Percentiles rank a stretch among this genome's conserved stretches.
These are phyloP conservation scores for Backusella parvicylindrica DNA, from an alignment of 192 early-diverging fungal genomes.

Conservation along the genomic window DNA sequence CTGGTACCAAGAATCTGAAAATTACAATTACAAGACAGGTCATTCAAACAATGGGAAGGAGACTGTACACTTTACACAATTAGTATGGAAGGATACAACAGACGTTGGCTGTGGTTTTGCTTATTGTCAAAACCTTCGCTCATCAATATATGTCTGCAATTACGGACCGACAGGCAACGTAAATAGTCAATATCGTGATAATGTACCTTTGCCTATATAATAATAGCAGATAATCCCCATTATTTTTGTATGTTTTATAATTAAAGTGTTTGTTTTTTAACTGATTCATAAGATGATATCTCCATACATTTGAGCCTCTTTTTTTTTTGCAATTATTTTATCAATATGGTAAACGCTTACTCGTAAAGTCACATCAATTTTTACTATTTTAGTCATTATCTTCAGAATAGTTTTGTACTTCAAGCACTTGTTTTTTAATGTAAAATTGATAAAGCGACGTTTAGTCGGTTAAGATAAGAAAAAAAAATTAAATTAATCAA, in stretches of 20 bases:
- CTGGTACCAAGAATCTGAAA: background rate
- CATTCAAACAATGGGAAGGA: background rate
- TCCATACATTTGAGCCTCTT: background rate
- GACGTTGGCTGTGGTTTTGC: background rate
- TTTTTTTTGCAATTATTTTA: background rate
- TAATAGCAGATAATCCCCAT: background rate
- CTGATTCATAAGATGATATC: background rate
- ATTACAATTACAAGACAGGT: background rate
- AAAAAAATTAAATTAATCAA: background rate
- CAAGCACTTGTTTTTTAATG: background rate
- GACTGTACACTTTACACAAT: background rate
- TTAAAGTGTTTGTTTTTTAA: background rate
- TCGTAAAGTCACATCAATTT: background rate
- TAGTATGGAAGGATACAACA: background rate
- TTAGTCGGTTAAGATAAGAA: background rate
- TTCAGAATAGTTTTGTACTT: background rate
- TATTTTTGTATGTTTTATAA: slow-evolving; percentile 8
- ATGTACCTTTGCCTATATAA: background rate
- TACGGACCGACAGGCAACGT: background rate
- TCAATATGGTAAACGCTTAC: background rate
- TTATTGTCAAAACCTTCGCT: background rate
- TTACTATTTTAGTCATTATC: background rate
- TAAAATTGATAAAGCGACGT: background rate
- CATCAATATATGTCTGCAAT: slow-evolving; percentile 1
- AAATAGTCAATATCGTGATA: slow-evolving; percentile 2